These are phyloP conservation scores for Pichia phayaonensis DNA, from an alignment of 805 yeast genomes.

Conservation along the genomic window DNA sequence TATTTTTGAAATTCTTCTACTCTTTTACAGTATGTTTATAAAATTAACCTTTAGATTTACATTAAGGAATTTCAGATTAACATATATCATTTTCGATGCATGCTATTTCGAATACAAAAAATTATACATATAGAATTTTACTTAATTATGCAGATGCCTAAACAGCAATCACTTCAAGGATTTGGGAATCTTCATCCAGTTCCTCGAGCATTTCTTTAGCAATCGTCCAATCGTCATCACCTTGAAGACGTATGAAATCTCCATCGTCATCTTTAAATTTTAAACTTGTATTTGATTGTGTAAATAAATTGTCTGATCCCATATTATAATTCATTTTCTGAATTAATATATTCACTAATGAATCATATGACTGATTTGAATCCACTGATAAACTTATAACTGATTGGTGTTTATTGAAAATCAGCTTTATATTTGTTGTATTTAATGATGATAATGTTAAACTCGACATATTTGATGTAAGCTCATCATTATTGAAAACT, in stretches of 20 bases:
- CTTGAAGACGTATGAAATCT: constrained; percentile 77
- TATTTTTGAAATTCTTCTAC: no score
- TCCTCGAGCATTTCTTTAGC: constrained; percentile 67
- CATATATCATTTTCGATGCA: no score
- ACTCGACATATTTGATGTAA: constrained; percentile 13
- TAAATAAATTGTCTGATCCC: constrained; percentile 34
- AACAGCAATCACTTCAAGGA: constrained; percentile 8
- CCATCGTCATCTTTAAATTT: constrained; percentile 91
- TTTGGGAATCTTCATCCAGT: constrained; percentile 36
- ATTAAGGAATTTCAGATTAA: no score
- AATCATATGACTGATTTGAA: constrained; percentile 13
- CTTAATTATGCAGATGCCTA: neutral
- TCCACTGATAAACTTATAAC: constrained; percentile 64
- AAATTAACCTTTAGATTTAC: no score
- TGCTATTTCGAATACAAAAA: neutral
- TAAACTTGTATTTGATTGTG: constrained; percentile 16
- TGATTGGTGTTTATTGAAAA: constrained; percentile 35
- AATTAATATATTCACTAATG: constrained; percentile 37
- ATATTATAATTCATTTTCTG: constrained; percentile 50
- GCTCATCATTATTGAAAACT: constrained; percentile 4
- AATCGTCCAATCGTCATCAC: constrained; percentile 82
- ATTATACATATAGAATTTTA: neutral
- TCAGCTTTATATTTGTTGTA: constrained; percentile 22
- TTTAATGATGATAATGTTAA: constrained; percentile 11
- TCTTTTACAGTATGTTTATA: no score